Conservation (phyloP, 805 yeast species). For the Schwanniomyces pseudopolymorphus region DNA sequence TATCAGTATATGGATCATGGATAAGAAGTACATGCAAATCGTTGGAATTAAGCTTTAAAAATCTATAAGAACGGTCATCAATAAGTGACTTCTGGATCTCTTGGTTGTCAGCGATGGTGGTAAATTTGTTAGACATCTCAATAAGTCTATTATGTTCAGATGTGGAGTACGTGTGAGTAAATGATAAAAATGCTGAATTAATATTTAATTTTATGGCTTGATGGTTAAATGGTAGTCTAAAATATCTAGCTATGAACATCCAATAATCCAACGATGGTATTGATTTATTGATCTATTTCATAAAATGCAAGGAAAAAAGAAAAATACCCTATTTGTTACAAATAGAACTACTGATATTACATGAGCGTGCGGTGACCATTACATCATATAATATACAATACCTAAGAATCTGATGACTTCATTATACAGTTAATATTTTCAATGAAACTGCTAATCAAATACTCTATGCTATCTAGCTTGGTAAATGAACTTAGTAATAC, state of each 20-base stretch:
- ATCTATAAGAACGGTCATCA: conserved; percentile 77
- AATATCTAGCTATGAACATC: conserved; percentile 3
- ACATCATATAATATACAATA: background rate
- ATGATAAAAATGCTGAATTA: background rate
- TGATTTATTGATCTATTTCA: background rate
- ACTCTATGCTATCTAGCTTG: conserved; percentile 62
- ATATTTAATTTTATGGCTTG: background rate
- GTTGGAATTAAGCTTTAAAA: conserved; percentile 55
- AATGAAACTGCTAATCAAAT: conserved; percentile 37
- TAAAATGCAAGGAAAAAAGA: background rate
- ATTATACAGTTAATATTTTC: conserved; percentile 11
- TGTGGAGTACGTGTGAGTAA: background rate
- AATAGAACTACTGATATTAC: background rate
- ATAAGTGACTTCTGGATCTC: conserved; percentile 46
- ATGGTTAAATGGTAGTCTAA: background rate
- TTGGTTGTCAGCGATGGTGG: conserved; percentile 26
- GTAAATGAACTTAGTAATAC: conserved; percentile 59
- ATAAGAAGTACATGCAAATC: conserved; percentile 61
- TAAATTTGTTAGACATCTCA: conserved; percentile 5
- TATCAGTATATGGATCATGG: conserved; percentile 68
- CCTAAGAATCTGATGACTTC: background rate
- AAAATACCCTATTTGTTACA: background rate
- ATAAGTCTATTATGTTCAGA: background rate
- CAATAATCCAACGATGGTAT: background rate
- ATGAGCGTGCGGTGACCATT: background rate